Evolutionary conservation across 495 filamentous ascomycete genomes (phyloP).

Genomic region (Amniculicola lignicola): DNA sequence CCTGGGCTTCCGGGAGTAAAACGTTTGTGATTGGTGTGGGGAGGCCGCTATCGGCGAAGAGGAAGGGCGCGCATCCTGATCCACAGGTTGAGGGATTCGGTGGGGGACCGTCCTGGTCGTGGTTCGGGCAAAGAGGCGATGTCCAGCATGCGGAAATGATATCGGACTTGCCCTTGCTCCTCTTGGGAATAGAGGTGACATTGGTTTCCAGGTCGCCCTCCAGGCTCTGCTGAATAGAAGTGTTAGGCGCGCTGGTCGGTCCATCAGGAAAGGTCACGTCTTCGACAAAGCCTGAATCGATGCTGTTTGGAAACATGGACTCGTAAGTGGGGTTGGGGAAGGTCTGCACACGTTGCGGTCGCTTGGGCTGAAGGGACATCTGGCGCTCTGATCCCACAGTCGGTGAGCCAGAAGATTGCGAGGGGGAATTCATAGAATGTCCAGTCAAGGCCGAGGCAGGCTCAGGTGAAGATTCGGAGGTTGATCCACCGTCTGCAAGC

Average conservation of each 20-base stretch:
- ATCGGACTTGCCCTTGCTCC: constrained; percentile 26
- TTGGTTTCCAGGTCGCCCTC: too few relatives aligned
- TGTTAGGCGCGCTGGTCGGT: constrained; percentile 4
- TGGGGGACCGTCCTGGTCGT: constrained; percentile 29
- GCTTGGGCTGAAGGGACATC: neutral
- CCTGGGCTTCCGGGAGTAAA: constrained; percentile 1
- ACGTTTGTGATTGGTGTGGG: constrained; percentile 16
- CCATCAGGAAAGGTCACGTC: constrained; percentile 32
- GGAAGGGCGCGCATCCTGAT: constrained; percentile 33
- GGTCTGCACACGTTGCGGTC: constrained; percentile 14
- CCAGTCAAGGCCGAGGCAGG: constrained; percentile 5
- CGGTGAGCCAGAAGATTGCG: constrained; percentile 12
- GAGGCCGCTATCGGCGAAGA: constrained; percentile 29
- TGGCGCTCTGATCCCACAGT: constrained; percentile 10
- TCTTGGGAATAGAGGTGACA: constrained; percentile 24
- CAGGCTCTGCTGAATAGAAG: constrained; percentile 10
- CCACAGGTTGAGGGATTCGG: constrained; percentile 34
- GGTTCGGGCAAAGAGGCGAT: constrained; percentile 36
- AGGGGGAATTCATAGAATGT: constrained; percentile 7
- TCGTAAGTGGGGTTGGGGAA: constrained; percentile 26
- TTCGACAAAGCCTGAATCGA: constrained; percentile 29
- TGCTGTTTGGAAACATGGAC: constrained; percentile 30
- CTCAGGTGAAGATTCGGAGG: constrained; percentile 34
- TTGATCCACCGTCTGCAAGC: constrained; percentile 26
- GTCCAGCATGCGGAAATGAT: constrained; percentile 36